Conservation (phyloP, 1,139 yeast genomes). For the Blastobotrys persicus region DNA sequence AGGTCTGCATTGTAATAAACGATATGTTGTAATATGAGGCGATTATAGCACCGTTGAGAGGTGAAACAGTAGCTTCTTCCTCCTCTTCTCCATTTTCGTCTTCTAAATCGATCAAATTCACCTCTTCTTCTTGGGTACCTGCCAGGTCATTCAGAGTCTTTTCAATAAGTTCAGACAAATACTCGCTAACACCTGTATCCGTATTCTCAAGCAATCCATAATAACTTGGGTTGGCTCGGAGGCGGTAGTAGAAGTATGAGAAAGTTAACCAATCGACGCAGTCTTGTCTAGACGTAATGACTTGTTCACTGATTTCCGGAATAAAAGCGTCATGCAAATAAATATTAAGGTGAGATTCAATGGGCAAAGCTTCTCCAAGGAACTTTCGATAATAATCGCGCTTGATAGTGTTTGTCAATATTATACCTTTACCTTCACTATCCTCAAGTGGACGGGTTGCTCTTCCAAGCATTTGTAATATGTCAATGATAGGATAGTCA, state of each 20-base stretch:
- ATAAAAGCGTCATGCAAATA: conserved; percentile 64
- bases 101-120: conserved; percentile 61
- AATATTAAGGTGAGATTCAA: conserved; percentile 70
- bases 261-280: conserved; percentile 89
- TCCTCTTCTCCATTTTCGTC: conserved; percentile 42
- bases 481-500: conserved; percentile 64
- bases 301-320: conserved; percentile 64
- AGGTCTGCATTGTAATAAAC: conserved; percentile 61
- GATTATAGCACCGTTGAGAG: conserved; percentile 70
- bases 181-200: conserved; percentile 71
- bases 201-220: conserved; percentile 71
- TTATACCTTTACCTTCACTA: conserved; percentile 44
- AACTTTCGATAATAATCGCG: conserved; percentile 69
- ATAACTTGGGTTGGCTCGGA: conserved; percentile 81
- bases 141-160: conserved; percentile 60
- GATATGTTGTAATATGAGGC: conserved; percentile 70
- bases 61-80: conserved; percentile 48
- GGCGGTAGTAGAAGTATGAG: conserved; percentile 75
- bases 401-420: conserved; percentile 57
- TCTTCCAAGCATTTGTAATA: conserved; percentile 74
- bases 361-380: conserved; percentile 70
- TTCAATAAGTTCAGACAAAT: conserved; percentile 80
- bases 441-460: conserved; percentile 38
- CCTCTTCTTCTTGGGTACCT: conserved; percentile 34
- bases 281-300: conserved; percentile 72